phyloP scores from a whole-genome alignment of 164 flowering plant species.

The Echeveria elegans region DNA sequence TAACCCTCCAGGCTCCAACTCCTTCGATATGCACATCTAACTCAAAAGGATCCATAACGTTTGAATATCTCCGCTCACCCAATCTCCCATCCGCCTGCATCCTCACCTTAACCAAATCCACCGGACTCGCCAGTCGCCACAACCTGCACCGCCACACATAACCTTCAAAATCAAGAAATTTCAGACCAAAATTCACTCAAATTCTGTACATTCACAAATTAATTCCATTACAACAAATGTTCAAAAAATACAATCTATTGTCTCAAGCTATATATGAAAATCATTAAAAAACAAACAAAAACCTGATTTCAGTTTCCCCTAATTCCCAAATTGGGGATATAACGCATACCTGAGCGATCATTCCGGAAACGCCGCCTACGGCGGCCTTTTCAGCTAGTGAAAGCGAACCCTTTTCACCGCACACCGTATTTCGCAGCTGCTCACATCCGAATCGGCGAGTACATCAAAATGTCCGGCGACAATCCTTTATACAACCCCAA shows the following conservation, averaged over 20 bases:
- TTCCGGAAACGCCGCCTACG: slow-evolving; percentile 70
- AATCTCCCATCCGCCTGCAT: slow-evolving; percentile 79
- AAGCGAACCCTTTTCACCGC: slow-evolving; percentile 19
- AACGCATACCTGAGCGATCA: slow-evolving; percentile 61
- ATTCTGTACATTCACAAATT: too few relatives aligned
- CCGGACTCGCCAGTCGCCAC: slow-evolving; percentile 93
- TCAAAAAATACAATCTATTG: too few relatives aligned
- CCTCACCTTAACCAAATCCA: slow-evolving; percentile 89
- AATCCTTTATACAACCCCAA: slow-evolving; percentile 64
- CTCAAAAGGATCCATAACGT: slow-evolving; percentile 52
- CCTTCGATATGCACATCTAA: slow-evolving; percentile 56
- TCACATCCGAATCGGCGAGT: slow-evolving; percentile 82
- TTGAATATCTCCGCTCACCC: slow-evolving; percentile 59
- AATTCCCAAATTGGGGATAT: not conserved
- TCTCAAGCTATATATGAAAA: too few relatives aligned
- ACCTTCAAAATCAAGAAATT: too few relatives aligned
- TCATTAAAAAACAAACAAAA: too few relatives aligned
- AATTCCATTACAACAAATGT: too few relatives aligned
- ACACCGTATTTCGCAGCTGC: slow-evolving; percentile 27
- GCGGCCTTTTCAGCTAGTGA: slow-evolving; percentile 43
- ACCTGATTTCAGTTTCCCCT: too few relatives aligned
- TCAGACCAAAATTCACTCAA: too few relatives aligned
- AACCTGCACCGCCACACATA: too few relatives aligned
- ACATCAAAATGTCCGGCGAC: slow-evolving; percentile 67
- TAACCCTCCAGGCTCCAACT: slow-evolving; percentile 52